A percentile compares a stretch with the other conserved stretches of the same genome.
Evolutionary conservation across 352 stramenopile species (phyloP).

Genomic region (Phytophthora chlamydospora): DNA sequence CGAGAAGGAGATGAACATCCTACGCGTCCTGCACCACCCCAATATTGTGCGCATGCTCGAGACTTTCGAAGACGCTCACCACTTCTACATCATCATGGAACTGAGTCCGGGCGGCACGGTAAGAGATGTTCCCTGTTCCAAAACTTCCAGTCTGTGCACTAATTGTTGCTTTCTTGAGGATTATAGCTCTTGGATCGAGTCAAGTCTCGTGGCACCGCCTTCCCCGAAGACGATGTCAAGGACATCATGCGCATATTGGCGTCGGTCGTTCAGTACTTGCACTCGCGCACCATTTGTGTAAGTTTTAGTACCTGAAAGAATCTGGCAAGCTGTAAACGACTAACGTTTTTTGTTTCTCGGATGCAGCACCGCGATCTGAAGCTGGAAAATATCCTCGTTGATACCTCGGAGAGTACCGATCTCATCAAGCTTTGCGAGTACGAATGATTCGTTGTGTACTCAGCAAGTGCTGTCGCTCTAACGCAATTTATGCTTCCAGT

Average conservation of each 20-base stretch:
- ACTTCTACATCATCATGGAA: slow-evolving; percentile 91
- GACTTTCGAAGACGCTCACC: slow-evolving; percentile 74
- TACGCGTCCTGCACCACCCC: slow-evolving; percentile 76
- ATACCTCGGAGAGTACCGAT: slow-evolving; percentile 50
- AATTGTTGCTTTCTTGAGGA: neutral
- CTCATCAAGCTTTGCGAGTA: slow-evolving; percentile 87
- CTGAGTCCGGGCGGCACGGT: slow-evolving; percentile 71
- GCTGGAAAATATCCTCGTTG: slow-evolving; percentile 84
- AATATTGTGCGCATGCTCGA: slow-evolving; percentile 86
- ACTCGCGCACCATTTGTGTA: slow-evolving; percentile 84
- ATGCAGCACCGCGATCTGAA: slow-evolving; percentile 80
- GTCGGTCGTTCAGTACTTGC: slow-evolving; percentile 83
- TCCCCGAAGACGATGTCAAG: slow-evolving; percentile 64
- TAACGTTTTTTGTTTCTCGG: neutral
- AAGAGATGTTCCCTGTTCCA: neutral
- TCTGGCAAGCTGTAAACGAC: neutral
- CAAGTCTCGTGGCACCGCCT: slow-evolving; percentile 51
- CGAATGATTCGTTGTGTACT: slow-evolving; percentile 7
- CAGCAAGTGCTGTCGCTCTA: slow-evolving; percentile 44
- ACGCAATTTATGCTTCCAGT: slow-evolving; percentile 54
- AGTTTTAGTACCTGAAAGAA: slow-evolving; percentile 14
- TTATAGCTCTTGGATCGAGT: slow-evolving; percentile 65
- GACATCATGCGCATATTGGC: slow-evolving; percentile 63
- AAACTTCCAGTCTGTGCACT: neutral
- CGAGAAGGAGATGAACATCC: slow-evolving; percentile 79